Evolutionary conservation across 148 eudicot genomes (phyloP).

Genomic region (Diospyros kaki): DNA sequence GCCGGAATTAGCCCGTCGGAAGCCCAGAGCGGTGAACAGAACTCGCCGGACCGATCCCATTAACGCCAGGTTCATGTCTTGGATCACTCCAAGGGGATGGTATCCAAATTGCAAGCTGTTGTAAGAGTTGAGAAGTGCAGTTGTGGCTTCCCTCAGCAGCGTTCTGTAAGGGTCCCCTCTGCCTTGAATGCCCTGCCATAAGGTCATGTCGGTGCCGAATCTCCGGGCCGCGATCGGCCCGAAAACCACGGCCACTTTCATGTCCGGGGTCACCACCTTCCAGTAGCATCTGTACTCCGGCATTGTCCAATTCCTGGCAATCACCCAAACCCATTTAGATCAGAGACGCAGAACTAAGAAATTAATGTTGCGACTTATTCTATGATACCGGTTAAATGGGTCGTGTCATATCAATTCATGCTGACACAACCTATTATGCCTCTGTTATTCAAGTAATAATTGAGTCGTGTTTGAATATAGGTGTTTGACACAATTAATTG

Average conservation of each 20-base stretch:
- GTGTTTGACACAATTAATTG: too few relatives aligned
- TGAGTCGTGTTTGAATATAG: too few relatives aligned
- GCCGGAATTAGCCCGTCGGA: slow-evolving; percentile 78
- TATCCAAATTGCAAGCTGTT: slow-evolving; percentile 55
- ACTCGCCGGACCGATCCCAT: slow-evolving; percentile 44
- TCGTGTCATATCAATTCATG: too few relatives aligned
- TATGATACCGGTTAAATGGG: too few relatives aligned
- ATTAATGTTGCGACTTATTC: too few relatives aligned
- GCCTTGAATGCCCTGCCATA: slow-evolving; percentile 47
- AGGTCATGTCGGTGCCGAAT: slow-evolving; percentile 58
- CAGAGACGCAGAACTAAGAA: too few relatives aligned
- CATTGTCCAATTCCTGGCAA: slow-evolving; percentile 55
- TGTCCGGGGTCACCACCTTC: slow-evolving; percentile 61
- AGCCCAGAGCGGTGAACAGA: slow-evolving; percentile 61
- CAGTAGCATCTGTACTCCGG: slow-evolving; percentile 79
- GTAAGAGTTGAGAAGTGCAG: slow-evolving; percentile 85
- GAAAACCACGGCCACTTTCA: slow-evolving; percentile 57
- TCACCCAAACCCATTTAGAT: too few relatives aligned
- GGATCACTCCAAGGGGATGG: slow-evolving; percentile 49
- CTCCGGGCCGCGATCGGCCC: slow-evolving; percentile 57
- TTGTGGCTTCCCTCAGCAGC: slow-evolving; percentile 68
- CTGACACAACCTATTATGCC: not conserved
- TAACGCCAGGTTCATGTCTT: slow-evolving; percentile 46
- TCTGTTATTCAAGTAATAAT: too few relatives aligned
- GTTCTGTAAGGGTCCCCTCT: slow-evolving; percentile 80